A percentile compares a stretch with the other conserved stretches of the same genome.
phyloP scores from a whole-genome alignment of 1,284 basidiomycete genomes.

The Pascua sp. region DNA sequence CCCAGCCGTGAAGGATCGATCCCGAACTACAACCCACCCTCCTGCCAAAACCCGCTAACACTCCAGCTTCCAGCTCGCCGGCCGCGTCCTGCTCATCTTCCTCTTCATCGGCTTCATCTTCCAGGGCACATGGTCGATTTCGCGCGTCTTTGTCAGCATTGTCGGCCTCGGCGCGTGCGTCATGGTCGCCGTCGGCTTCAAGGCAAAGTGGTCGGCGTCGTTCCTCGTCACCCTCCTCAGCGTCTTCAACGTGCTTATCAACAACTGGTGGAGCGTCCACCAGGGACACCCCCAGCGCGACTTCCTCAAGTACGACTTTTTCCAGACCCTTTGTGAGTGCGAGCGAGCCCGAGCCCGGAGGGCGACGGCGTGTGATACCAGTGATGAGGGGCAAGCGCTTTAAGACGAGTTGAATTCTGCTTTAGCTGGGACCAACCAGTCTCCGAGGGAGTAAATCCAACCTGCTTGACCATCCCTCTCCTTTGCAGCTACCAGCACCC shows the following conservation, averaged over 20 bases:
- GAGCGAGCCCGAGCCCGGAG: not conserved
- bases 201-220: constrained; percentile 97
- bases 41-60: not conserved
- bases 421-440: too few relatives aligned
- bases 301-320: constrained; percentile 76
- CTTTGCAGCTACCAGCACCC: not conserved
- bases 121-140: constrained; percentile 85
- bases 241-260: constrained; percentile 95
- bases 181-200: constrained; percentile 99
- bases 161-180: constrained; percentile 85
- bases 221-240: constrained; percentile 91
- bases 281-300: constrained; percentile 90
- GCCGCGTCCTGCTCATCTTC: constrained; percentile 96
- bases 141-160: constrained; percentile 79
- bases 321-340: not conserved
- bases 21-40: too few relatives aligned
- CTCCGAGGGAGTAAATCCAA: constrained; percentile 62
- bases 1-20: too few relatives aligned
- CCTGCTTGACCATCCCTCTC: not conserved
- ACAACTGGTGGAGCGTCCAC: constrained; percentile 99
- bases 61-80: constrained; percentile 89
- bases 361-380: too few relatives aligned
- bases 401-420: too few relatives aligned
- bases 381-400: too few relatives aligned
- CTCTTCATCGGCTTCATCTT: constrained; percentile 97